Evolutionary conservation across 768 basidiomycete genomes (phyloP).

Genomic region (Mrakia blollopis): DNA sequence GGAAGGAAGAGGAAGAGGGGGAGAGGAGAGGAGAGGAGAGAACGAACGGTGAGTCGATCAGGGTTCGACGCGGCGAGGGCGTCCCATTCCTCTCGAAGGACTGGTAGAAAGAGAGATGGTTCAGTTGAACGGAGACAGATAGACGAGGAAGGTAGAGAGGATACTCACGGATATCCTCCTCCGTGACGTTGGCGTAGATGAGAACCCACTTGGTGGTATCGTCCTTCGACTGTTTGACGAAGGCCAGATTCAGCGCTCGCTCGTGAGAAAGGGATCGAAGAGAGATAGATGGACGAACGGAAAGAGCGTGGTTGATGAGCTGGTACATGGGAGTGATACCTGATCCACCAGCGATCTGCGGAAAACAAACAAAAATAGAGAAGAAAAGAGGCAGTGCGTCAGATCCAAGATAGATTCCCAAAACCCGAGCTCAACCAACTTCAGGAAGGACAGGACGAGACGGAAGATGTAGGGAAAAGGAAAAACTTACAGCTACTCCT

Average conservation of each 20-base stretch:
- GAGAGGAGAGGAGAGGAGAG: neutral
- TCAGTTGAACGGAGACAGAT: too few relatives aligned
- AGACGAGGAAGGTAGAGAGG: too few relatives aligned
- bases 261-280: too few relatives aligned
- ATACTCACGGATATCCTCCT: slow-evolving; percentile 64
- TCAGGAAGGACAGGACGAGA: too few relatives aligned
- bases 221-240: slow-evolving; percentile 47
- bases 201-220: slow-evolving; percentile 95
- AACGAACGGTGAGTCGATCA: slow-evolving; percentile 57
- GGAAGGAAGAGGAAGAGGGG: neutral
- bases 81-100: slow-evolving; percentile 39
- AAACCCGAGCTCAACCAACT: too few relatives aligned
- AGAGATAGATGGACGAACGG: slow-evolving; percentile 11
- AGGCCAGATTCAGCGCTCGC: too few relatives aligned
- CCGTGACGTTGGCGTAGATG: slow-evolving; percentile 83
- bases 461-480: neutral
- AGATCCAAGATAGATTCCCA: neutral
- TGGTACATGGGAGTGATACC: slow-evolving; percentile 61
- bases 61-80: slow-evolving; percentile 48
- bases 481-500: slow-evolving; percentile 50
- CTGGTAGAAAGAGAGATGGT: slow-evolving; percentile 46
- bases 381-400: neutral
- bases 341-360: slow-evolving; percentile 71
- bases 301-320: slow-evolving; percentile 48
- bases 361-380: neutral